Conservation (phyloP, 495 filamentous ascomycete genomes). For the Penicillium paradoxum region DNA sequence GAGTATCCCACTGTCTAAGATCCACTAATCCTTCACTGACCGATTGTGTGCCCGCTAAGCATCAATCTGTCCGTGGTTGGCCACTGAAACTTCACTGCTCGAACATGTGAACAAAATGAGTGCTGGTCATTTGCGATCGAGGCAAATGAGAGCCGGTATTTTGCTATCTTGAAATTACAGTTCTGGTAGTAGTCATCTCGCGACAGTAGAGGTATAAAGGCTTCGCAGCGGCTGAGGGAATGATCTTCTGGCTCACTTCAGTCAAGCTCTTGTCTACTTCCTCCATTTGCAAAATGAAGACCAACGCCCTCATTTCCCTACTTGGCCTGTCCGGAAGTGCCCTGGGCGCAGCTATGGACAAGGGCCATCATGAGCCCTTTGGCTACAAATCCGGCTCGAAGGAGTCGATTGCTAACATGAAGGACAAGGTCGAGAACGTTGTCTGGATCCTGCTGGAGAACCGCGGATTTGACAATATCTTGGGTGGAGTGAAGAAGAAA, state of each 20-base stretch:
- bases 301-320: conserved; percentile 19
- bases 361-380: conserved; percentile 9
- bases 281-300: conserved; percentile 15
- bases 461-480: conserved; percentile 44
- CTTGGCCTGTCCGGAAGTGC: conserved; percentile 23
- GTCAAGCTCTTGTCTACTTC: not conserved
- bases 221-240: not conserved
- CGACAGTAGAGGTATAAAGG: conserved; percentile 5
- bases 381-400: conserved; percentile 27
- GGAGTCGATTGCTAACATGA: conserved; percentile 35
- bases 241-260: not conserved
- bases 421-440: conserved; percentile 45
- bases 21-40: too few relatives aligned
- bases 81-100: not conserved
- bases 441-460: conserved; percentile 45
- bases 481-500: conserved; percentile 35
- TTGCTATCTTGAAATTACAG: too few relatives aligned
- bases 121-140: not conserved
- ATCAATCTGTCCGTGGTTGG: too few relatives aligned
- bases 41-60: too few relatives aligned
- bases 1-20: too few relatives aligned
- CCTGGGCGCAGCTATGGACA: conserved; percentile 16
- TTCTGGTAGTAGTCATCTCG: too few relatives aligned
- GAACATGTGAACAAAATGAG: not conserved
- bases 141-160: too few relatives aligned